phyloP scores from a whole-genome alignment of 495 filamentous ascomycete genomes.

The Hyaloscypha hepaticicola region DNA sequence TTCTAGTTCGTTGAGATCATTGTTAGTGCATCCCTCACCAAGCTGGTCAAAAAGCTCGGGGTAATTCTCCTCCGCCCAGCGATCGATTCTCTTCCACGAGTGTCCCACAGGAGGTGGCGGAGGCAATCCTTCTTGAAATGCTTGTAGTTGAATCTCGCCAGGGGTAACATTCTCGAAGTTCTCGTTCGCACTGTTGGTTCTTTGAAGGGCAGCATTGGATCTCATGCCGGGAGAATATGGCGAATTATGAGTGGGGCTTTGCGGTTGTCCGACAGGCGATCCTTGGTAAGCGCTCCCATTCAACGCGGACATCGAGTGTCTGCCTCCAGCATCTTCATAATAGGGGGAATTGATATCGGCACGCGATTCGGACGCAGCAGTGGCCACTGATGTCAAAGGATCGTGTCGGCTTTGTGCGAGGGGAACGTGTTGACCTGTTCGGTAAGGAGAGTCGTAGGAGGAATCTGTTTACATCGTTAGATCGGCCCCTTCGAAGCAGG shows the following conservation, averaged over 20 bases:
- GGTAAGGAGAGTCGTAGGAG: conserved; percentile 81
- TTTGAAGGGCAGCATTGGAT: conserved; percentile 61
- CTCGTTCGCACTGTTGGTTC: conserved; percentile 53
- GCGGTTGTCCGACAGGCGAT: conserved; percentile 54
- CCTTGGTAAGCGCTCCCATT: conserved; percentile 45
- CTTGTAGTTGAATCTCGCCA: conserved; percentile 94
- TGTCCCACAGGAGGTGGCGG: conserved; percentile 84
- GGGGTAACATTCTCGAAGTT: conserved; percentile 64
- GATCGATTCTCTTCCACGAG: conserved; percentile 92
- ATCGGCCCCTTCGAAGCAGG: conserved; percentile 8
- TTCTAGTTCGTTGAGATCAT: conserved; percentile 96
- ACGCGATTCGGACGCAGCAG: conserved; percentile 74
- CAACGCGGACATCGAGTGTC: conserved; percentile 52
- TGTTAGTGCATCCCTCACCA: conserved; percentile 83
- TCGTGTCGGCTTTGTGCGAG: conserved; percentile 68
- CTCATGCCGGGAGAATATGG: conserved; percentile 93
- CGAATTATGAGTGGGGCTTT: conserved; percentile 59
- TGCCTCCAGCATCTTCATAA: conserved; percentile 58
- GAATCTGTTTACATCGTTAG: conserved; percentile 57
- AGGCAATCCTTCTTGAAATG: conserved; percentile 86
- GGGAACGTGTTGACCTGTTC: conserved; percentile 77
- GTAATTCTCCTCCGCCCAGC: conserved; percentile 93
- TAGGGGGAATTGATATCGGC: conserved; percentile 73
- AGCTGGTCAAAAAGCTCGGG: conserved; percentile 92
- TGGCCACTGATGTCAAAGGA: conserved; percentile 74